Evolutionary conservation across 2,329 filamentous ascomycete species (phyloP).

Genomic region (Penicillium oxalicum): DNA sequence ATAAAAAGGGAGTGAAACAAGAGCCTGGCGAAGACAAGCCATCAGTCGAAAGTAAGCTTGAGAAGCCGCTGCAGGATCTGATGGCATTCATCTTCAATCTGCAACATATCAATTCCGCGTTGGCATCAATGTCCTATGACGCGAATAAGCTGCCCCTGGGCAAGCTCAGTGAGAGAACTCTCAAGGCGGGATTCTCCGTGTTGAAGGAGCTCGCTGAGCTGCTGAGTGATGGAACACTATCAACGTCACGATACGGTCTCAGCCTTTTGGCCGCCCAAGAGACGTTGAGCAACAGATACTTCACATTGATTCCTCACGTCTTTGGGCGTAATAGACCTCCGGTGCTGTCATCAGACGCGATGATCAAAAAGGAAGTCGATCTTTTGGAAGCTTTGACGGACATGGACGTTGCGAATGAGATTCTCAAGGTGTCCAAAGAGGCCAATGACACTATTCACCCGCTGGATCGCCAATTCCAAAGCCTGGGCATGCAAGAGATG

Average conservation of each 20-base stretch:
- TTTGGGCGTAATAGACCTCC: slow-evolving; percentile 71
- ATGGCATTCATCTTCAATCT: slow-evolving; percentile 81
- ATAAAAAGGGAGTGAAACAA: slow-evolving; percentile 27
- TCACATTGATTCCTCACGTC: slow-evolving; percentile 72
- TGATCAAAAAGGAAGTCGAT: slow-evolving; percentile 70
- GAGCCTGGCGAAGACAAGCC: slow-evolving; percentile 33
- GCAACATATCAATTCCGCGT: slow-evolving; percentile 58
- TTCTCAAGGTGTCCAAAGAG: slow-evolving; percentile 64
- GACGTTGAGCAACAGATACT: slow-evolving; percentile 69
- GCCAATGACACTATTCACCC: slow-evolving; percentile 50
- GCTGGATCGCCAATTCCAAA: slow-evolving; percentile 66
- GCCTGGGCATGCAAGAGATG: slow-evolving; percentile 71
- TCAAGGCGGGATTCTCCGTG: slow-evolving; percentile 66
- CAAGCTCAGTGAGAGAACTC: slow-evolving; percentile 74
- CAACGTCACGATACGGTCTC: slow-evolving; percentile 41
- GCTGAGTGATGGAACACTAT: slow-evolving; percentile 50
- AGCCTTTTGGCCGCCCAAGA: slow-evolving; percentile 46
- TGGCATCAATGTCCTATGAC: slow-evolving; percentile 42
- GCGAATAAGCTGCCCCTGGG: slow-evolving; percentile 70
- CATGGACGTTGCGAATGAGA: slow-evolving; percentile 74
- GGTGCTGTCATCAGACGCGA: slow-evolving; percentile 51
- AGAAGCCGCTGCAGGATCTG: slow-evolving; percentile 57
- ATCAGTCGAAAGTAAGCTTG: slow-evolving; percentile 52
- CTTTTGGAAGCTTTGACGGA: slow-evolving; percentile 75
- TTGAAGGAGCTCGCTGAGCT: slow-evolving; percentile 69